Evolutionary conservation across 2,329 filamentous ascomycete genomes (phyloP).

Genomic region (Talaromyces pinophilus): DNA sequence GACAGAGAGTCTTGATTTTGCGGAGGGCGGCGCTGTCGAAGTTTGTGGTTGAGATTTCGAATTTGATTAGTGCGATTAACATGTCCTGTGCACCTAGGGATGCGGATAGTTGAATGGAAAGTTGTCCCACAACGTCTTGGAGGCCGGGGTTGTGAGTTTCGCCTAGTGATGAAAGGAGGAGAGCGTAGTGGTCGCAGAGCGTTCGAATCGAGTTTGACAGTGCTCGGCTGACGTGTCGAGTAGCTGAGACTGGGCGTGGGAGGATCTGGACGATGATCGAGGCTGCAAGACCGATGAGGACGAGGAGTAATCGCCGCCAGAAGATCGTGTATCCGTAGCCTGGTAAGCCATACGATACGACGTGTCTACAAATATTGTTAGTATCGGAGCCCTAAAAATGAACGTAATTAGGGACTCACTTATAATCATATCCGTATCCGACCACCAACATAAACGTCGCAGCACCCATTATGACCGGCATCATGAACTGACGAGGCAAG

Average conservation of each 20-base stretch:
- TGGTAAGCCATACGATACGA: conserved; percentile 48
- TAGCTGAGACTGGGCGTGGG: conserved; percentile 51
- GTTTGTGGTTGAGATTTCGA: conserved; percentile 43
- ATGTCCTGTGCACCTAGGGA: conserved; percentile 36
- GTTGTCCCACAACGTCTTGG: conserved; percentile 31
- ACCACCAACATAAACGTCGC: conserved; percentile 50
- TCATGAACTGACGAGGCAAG: conserved; percentile 33
- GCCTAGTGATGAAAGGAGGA: conserved; percentile 51
- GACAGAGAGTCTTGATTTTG: conserved; percentile 37
- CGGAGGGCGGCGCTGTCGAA: conserved; percentile 40
- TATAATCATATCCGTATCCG: conserved; percentile 52
- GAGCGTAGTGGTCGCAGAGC: conserved; percentile 53
- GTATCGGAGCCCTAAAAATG: conserved; percentile 1
- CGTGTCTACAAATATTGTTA: conserved; percentile 35
- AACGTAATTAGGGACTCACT: conserved; percentile 26
- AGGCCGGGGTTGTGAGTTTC: conserved; percentile 30
- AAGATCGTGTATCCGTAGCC: conserved; percentile 53
- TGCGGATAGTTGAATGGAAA: conserved; percentile 38
- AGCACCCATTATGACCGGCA: conserved; percentile 43
- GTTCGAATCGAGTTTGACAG: conserved; percentile 49
- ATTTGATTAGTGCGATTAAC: conserved; percentile 38
- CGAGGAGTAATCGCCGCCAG: conserved; percentile 49
- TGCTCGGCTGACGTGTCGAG: conserved; percentile 48
- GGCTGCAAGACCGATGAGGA: conserved; percentile 49
- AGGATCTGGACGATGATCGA: conserved; percentile 51